A percentile compares a stretch with the other conserved stretches of the same genome.
Conservation (phyloP, 2,329 filamentous ascomycete genomes). For the Sporothrix euskadiensis region DNA sequence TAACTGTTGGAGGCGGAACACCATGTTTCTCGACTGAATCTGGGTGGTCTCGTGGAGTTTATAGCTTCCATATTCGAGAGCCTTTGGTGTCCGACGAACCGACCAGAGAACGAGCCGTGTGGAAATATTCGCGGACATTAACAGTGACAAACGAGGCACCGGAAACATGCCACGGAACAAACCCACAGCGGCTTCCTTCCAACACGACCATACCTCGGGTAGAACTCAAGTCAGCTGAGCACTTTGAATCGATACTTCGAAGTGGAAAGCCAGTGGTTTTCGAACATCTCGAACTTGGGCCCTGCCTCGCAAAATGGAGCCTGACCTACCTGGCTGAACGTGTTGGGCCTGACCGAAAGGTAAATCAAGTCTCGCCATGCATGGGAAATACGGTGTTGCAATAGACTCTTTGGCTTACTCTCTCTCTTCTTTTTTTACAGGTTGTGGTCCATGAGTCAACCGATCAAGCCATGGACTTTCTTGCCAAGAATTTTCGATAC, state of each 20-base stretch:
- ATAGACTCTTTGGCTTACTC: not conserved
- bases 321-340: constrained; percentile 64
- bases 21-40: constrained; percentile 91
- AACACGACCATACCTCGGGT: constrained; percentile 50
- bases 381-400: not conserved
- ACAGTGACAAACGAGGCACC: constrained; percentile 22
- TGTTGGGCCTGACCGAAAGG: constrained; percentile 62
- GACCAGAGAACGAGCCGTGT: not conserved
- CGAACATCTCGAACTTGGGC: constrained; percentile 64
- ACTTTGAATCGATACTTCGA: constrained; percentile 62
- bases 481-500: constrained; percentile 79
- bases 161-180: too few species aligned
- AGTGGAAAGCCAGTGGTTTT: constrained; percentile 65
- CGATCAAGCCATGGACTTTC: constrained; percentile 73
- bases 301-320: constrained; percentile 68
- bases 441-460: constrained; percentile 73
- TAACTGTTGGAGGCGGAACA: constrained; percentile 76
- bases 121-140: constrained; percentile 27
- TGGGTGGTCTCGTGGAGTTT: constrained; percentile 71
- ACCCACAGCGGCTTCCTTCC: not conserved
- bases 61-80: constrained; percentile 39
- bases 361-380: not conserved
- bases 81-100: not conserved
- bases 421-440: constrained; percentile 40
- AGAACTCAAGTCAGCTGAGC: constrained; percentile 51